Base-by-base conservation (phyloP, 331 rosid genomes). In the Quercus tomentella region DNA sequence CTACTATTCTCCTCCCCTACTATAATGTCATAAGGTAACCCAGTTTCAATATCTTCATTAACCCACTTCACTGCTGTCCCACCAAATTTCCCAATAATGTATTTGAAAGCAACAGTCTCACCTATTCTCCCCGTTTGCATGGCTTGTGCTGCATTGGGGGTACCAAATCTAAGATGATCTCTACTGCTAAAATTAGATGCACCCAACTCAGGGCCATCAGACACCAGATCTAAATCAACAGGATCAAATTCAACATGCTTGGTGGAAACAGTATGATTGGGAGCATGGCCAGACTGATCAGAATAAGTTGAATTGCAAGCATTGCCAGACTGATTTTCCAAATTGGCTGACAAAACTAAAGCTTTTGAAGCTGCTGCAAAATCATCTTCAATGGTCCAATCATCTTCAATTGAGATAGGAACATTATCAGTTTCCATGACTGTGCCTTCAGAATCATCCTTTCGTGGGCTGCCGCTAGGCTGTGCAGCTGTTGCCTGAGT, bases 1-100 rank as follows among this genome's bases (percentile, higher is more conserved):
- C 1, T 23, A n/a, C 55, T 62, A 75, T 73, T 79, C 72, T 77
- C 89, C 60, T 83, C 87, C 67, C 83, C 89, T 11, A 93, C 54
- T 30, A 90, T 80, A 41, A 95, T 43, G 82, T 93, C 99, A 63
- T 88, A 95, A 14, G 97, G 99, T 61, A 87, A 82, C 60, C 99
- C 98, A 0, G 98, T 85, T 79, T 93, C 99, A 6, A 62, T 49
- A 23, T 76, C 73, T 86, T 90, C 89, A 76, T 95, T 95, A 45
- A 95, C 93, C 99, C 99, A 95, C 72, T 75, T 83, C 52, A 90
- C 96, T 35, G 83, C 75, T 35, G 80, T 31, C 62, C 82, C 75
- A 43, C 89, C 89, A 71, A 81, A 56, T 82, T 87, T 89, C 45
- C 57, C 87, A 10, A 80, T 70, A 3, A 90, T 93, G 88, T 90